These are phyloP conservation scores for Dorcoceras hygrometricum DNA, from an alignment of 257 asterid genomes.

Conservation along the genomic window DNA sequence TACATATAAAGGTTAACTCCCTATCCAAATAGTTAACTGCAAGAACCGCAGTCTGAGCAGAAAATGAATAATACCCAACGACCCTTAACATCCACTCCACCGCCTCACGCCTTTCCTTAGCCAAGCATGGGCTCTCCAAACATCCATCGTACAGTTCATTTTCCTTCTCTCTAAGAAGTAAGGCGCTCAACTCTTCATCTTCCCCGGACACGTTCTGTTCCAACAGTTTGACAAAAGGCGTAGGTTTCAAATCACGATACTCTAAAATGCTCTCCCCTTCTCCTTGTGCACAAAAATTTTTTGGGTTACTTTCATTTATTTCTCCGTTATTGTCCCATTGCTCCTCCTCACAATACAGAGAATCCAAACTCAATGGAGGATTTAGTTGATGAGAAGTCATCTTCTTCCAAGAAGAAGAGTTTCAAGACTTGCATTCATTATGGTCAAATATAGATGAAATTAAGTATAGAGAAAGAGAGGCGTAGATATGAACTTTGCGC, in stretches of 20 bases:
- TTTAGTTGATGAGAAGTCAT: conserved; percentile 40
- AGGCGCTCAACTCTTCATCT: conserved; percentile 46
- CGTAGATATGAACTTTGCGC: conserved; percentile 28
- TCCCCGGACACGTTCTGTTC: conserved; percentile 38
- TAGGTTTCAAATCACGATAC: not conserved
- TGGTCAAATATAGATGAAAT: conserved; percentile 25
- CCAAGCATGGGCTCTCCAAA: conserved; percentile 30
- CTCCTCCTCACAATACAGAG: conserved; percentile 49
- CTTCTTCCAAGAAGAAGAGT: conserved; percentile 40
- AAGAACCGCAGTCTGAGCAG: conserved; percentile 54
- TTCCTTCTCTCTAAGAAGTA: conserved; percentile 59
- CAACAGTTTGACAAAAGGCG: conserved; percentile 16
- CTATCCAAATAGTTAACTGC: conserved; percentile 51
- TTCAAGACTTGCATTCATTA: conserved; percentile 14
- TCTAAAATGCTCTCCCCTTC: conserved; percentile 25
- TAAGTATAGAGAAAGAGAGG: conserved; percentile 21
- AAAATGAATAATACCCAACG: conserved; percentile 37
- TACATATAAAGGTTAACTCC: not conserved
- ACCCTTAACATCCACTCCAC: conserved; percentile 54
- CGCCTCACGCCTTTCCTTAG: conserved; percentile 44
- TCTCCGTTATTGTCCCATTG: conserved; percentile 33
- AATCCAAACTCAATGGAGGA: conserved; percentile 34
- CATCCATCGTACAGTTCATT: conserved; percentile 24
- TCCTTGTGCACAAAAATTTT: conserved; percentile 20
- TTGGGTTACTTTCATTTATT: not conserved